Evolutionary conservation across 148 eudicot species (phyloP).

Genomic region (Chenopodium berlandieri): DNA sequence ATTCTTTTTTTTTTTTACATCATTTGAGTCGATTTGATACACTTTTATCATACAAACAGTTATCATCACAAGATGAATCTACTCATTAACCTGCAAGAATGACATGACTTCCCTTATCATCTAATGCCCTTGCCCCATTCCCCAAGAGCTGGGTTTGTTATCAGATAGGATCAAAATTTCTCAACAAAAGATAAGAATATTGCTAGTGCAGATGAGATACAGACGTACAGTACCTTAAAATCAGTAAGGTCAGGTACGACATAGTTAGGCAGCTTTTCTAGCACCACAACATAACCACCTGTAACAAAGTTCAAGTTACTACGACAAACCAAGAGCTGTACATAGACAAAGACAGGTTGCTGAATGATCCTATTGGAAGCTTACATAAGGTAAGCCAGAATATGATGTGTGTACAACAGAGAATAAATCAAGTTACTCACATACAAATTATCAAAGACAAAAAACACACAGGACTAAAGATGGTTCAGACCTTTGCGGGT

Average conservation of each 20-base stretch:
- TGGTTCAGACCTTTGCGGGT: conserved; percentile 74
- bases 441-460: background rate
- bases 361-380: background rate
- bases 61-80: background rate
- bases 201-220: background rate
- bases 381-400: background rate
- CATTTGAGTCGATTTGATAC: too few relatives aligned
- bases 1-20: too few relatives aligned
- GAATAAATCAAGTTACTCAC: background rate
- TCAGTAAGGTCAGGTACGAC: conserved; percentile 67
- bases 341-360: background rate
- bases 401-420: background rate
- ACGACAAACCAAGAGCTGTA: background rate
- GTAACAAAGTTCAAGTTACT: conserved; percentile 21
- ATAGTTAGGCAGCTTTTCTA: conserved; percentile 65
- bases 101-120: background rate
- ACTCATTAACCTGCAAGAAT: background rate
- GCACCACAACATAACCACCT: conserved; percentile 76
- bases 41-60: background rate
- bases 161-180: background rate
- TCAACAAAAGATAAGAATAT: background rate
- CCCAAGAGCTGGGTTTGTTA: too few relatives aligned
- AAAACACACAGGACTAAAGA: background rate
- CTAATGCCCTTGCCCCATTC: background rate
- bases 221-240: conserved; percentile 47